A percentile compares a stretch with the other conserved stretches of the same genome.
phyloP scores from a whole-genome alignment of 78 protist genomes.

The Salpingoeca rosetta region DNA sequence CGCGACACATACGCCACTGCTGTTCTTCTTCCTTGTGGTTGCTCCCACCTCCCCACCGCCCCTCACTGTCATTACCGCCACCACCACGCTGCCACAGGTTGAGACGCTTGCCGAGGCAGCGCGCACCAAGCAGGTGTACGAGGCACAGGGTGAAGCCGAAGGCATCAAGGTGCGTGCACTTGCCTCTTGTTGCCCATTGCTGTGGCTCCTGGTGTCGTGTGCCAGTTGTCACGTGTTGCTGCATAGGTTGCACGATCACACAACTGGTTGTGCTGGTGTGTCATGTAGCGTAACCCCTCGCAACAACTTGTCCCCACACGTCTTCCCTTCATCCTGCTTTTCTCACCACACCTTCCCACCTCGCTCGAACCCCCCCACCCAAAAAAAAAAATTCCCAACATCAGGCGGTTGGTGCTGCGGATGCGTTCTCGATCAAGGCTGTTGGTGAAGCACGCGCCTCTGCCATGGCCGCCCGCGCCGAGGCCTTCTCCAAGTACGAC shows the following conservation, averaged over 20 bases:
- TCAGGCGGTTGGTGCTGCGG: neutral
- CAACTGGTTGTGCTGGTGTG: neutral
- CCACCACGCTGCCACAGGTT: neutral
- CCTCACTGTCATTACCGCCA: neutral
- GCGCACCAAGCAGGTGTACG: neutral
- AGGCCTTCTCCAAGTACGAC: neutral
- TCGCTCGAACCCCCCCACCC: no score
- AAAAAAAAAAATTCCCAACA: no score
- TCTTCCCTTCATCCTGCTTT: no score
- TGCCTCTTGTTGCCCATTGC: neutral
- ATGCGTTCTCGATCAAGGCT: neutral
- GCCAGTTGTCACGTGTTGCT: neutral
- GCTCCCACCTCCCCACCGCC: no score
- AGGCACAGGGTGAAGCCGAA: neutral
- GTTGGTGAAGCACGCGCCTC: slow-evolving; percentile 4
- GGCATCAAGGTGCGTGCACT: neutral
- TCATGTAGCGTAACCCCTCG: neutral
- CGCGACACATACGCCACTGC: neutral
- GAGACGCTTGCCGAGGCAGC: neutral
- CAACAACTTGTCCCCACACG: no score
- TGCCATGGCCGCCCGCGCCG: neutral
- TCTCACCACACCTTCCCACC: no score
- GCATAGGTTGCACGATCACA: neutral
- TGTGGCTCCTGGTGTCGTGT: neutral
- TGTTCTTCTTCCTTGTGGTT: no score